Evolutionary conservation across 768 basidiomycete species (phyloP), one percentile per base, ranked within the genome.

Genomic region (Asterophora lycoperdoides): DNA sequence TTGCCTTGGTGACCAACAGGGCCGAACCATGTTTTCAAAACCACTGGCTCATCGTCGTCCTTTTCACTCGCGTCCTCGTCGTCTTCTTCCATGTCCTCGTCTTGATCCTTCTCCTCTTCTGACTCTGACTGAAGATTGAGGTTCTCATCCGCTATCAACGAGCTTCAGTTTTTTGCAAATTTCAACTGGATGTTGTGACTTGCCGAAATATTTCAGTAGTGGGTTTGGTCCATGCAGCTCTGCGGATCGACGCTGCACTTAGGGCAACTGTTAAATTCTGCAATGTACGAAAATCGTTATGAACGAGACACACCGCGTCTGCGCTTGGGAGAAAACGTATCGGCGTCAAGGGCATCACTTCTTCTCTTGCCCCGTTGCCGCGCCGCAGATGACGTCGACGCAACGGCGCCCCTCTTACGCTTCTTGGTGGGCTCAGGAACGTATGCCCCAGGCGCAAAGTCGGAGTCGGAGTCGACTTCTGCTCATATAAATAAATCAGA

Each of bases 61-160:
- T 61, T 63, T 32, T 57, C 54, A 30, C 59, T 53, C 28, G 61
- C 59, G 13, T 58, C 56, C 7, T 51, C 54, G 3, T 60, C 56
- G 15, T 60, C 56, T 7, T 56, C 57, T 6, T 54, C 60, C 29
- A 53, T 45, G 5, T 60, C 57, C 3, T 53, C 38, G 30, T 48
- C 46, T 29, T 60, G 62, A 6, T 61, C 54, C 9, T 65, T 57
- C 28, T 71, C 71, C 2, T 63, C 70, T 54, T 80, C 79, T 7
- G 75, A 77, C 17, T 72, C 80, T 20, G 80, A 80, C 26, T 78
- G 75, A 14, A 81, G 57, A 33, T 73, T 74, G 33, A 83, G 55
- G 37, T 74, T 68, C 49, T 68, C 58, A 6, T 63, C 75, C 72
- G 49, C 40, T 56, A 1, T 17, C 13, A 43, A 14, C 8, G 44